These are phyloP conservation scores for Helotiales sp. DNA, from an alignment of 2,329 filamentous ascomycete species.

Conservation along the genomic window DNA sequence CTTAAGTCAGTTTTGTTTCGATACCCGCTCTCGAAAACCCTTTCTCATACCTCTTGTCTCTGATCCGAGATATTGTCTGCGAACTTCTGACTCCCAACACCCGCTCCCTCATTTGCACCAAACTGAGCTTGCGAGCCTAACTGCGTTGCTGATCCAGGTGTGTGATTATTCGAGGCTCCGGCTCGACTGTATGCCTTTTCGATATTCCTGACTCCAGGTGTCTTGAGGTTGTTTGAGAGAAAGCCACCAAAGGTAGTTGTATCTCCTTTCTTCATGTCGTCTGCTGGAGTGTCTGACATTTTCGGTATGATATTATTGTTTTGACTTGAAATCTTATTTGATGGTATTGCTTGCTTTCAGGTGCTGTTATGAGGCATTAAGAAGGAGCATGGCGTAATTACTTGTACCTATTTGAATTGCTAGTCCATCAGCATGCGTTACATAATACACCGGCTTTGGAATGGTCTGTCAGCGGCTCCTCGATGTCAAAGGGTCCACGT, in stretches of 20 bases:
- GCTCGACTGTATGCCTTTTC: slow-evolving; percentile 27
- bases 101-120: slow-evolving; percentile 9
- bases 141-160: slow-evolving; percentile 20
- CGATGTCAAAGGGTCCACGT: not conserved
- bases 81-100: slow-evolving; percentile 24
- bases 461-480: not conserved
- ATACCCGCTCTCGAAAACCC: not conserved
- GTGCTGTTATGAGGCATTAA: not conserved
- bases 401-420: not conserved
- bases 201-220: slow-evolving; percentile 22
- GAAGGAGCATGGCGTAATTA: not conserved
- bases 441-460: not conserved
- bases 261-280: slow-evolving; percentile 2
- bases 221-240: slow-evolving; percentile 17
- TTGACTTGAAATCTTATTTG: too few species aligned
- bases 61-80: slow-evolving; percentile 14
- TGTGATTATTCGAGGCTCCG: slow-evolving; percentile 24
- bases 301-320: not conserved
- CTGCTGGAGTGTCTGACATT: slow-evolving; percentile 14
- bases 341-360: not conserved
- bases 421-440: not conserved
- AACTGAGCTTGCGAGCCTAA: slow-evolving; percentile 23
- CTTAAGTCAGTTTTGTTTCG: not conserved
- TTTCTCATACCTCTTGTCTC: slow-evolving; percentile 19
- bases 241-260: slow-evolving; percentile 2